Evolutionary conservation across 192 early-diverging fungal species (phyloP), one percentile per base, ranked within the genome.

Genomic region (Entomortierella beljakovae): DNA sequence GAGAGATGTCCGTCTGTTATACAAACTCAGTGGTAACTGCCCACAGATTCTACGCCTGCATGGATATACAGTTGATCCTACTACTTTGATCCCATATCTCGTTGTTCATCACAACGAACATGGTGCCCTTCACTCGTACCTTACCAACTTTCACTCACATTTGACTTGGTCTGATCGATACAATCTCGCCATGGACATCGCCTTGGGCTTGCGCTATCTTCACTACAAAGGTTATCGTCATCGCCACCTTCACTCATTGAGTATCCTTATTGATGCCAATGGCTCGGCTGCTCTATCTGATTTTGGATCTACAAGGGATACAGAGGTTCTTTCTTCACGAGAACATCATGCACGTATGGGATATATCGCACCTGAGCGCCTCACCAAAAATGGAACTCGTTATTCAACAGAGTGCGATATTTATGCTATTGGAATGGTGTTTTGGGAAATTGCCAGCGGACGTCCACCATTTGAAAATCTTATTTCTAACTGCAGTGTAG

Each of bases 111-210:
- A 80, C 50, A 71, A 70, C 58, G 77, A 80, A 48, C 68, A 71
- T 43, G 77, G 77, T 6, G 55, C 68, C n/a, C 48, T 80, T 40
- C 70, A 80, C 52, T 68, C 68, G 1, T 70, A 80, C 25, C 70
- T 80, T n/a, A n/a, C 60, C 18, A 70, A 71, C 52, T 80, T 70
- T 20, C 64, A 71, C 31, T 23, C 62, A 13, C 68, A 80, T 33
- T 61, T 80, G 46, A 80, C 77, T n/a, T 80, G 77, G 77, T 49
- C 68, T 20, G 77, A 80, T 32, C 62, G 70, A 31, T 80, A 80
- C 57, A 80, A 80, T 31, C 70, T 80, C n/a, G 77, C 68, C 0
- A 31, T 71, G 63, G 77, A 80, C 35, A 68, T 80, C 51, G 77
- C 77, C 20, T 43, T 71, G 6, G 77, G 77, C 9, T 38, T 80